Base-by-base conservation (phyloP, 2,329 filamentous ascomycete genomes). In the Penicillium expansum region DNA sequence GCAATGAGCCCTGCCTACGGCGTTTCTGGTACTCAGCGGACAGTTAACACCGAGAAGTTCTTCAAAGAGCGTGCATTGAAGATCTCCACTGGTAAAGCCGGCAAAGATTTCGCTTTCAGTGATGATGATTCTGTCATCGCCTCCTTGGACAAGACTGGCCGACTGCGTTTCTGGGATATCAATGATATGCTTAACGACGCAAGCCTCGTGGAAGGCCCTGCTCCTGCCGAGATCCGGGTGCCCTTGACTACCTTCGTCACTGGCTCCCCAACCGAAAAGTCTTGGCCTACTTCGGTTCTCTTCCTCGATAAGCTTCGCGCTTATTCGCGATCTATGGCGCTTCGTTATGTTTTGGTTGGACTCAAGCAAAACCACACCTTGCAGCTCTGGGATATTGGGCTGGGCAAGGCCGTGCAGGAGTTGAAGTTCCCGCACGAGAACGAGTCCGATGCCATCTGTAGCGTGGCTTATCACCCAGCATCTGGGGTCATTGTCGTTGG, bases 291-390 rank as follows among this genome's bases (percentile, higher is more conserved):
- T 3, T 97, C 94, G 24, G 91, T 99, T 57, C 84, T 96, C 73
- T 89, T 99, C 75, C 86, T 99, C 66, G 94, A 99, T 78, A 99
- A 97, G 81, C 86, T 92, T 76, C 90, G 92, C 61, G 92, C 94
- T 44, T 97, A 95, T 76, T 85, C 88, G 77, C 96, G 94, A 78
- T 88, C 90, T 58, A 89, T 90, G 69, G 92, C 95, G 47, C 82
- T 97, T 61, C 87, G 94, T 60, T 99, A 99, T 79, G 88, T 99
- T 79, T 88, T 99, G 72, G 91, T 99, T 61, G 94, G 94, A 68
- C 91, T 97, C 85, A 97, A 97, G 80, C 94, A 99, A 76, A 99
- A 99, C 76, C 94, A 99, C 78, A 95, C 93, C 55, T 85, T 99
- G 60, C 95, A 99, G 80, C 85, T 99, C 43, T 99, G 94, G 95